Base-by-base conservation (phyloP, 2,329 filamentous ascomycete genomes). In the Colletotrichum phormii region DNA sequence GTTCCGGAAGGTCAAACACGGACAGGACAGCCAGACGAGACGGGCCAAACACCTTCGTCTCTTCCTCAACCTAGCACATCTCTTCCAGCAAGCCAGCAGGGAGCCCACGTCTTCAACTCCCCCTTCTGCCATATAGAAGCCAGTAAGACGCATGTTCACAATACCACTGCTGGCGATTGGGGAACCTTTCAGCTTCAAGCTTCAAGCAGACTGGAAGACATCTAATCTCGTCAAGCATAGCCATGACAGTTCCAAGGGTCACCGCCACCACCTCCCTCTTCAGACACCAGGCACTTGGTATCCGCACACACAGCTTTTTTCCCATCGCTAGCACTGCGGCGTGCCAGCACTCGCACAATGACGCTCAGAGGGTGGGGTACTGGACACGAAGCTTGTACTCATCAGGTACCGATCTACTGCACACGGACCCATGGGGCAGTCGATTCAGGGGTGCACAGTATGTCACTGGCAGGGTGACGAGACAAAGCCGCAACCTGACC, bases 291-390 rank as follows among this genome's bases (percentile, higher is more conserved):
- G 22, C 31, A 11, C 55, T 13, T 26, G 26, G 26, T 26, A 26
- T 26, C 26, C 26, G 26, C 26, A 26, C 26, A 4, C n/a, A 7
- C 51, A 22, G 22, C 22, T 11, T 13, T 49, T 18, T 22, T 15
- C 57, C 46, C 33, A 42, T 54, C 63, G 33, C 24, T 33, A 26
- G n/a, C 13, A 7, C 22, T 42, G n/a, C 33, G 3, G 18, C 31
- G 11, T 13, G n/a, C 33, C 18, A 13, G 26, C 22, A 33, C 53
- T 31, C 33, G 26, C 57, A 35, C 66, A 60, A 72, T 64, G 65
- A 72, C 70, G 70, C 70, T 70, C 15, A 37, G 64, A 46, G n/a
- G 35, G 70, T 37, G 70, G 70, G 70, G 66, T 65, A 18, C 26
- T 15, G n/a, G 15, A 26, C 6, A 26, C 54, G 42, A 31, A 29